phyloP scores from a whole-genome alignment of 2,329 filamentous ascomycete genomes.

The Aspergillus sp. region DNA sequence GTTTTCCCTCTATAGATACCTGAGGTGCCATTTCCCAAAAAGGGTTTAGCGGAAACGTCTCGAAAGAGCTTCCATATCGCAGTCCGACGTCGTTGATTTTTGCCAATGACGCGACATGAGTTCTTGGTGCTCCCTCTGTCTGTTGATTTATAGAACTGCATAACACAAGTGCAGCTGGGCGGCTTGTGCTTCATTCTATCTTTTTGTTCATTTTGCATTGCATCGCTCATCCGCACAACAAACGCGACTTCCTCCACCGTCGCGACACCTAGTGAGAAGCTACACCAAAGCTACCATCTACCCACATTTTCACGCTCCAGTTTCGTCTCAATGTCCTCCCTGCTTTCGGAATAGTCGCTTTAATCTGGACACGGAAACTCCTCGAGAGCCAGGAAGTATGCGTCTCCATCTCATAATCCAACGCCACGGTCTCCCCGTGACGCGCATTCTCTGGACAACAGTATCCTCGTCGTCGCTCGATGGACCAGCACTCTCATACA shows the following conservation, averaged over 20 bases:
- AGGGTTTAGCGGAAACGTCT: background rate
- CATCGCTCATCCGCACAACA: background rate
- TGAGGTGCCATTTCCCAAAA: background rate
- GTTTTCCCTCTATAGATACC: background rate
- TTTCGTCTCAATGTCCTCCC: background rate
- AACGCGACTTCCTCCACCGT: background rate
- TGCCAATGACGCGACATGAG: background rate
- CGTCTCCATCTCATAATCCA: constrained; percentile 66
- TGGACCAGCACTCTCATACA: constrained; percentile 15
- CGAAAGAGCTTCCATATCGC: background rate
- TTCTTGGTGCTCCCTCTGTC: background rate
- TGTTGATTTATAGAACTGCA: too few species aligned
- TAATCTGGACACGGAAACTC: background rate
- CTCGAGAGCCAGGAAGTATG: constrained; percentile 36
- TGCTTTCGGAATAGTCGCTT: background rate
- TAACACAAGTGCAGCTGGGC: too few species aligned
- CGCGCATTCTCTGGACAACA: constrained; percentile 64
- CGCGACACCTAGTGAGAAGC: background rate
- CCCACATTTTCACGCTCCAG: background rate
- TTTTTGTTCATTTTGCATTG: too few species aligned
- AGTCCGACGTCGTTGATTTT: background rate
- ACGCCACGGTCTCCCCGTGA: constrained; percentile 64
- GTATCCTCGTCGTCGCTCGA: constrained; percentile 35
- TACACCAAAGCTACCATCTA: background rate
- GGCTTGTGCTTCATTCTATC: too few species aligned